These are phyloP conservation scores for Wickerhamomyces strasburgensis DNA, from an alignment of 805 yeast species.

Conservation along the genomic window DNA sequence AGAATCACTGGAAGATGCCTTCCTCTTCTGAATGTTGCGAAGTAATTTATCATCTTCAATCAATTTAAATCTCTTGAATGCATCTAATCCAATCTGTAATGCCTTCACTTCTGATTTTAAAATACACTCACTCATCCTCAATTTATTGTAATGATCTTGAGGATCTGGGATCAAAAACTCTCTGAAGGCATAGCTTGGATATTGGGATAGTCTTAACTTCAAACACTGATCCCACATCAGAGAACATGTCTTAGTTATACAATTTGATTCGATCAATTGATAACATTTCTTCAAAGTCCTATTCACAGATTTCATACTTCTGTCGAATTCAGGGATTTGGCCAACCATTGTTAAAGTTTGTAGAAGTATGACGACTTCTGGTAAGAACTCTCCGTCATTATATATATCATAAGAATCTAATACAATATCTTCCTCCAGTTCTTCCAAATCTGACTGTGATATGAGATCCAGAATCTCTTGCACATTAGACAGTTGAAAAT, in stretches of 20 bases:
- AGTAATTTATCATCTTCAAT: slow-evolving; percentile 58
- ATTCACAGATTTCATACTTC: slow-evolving; percentile 31
- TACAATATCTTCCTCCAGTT: slow-evolving; percentile 36
- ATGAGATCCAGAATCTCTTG: slow-evolving; percentile 29
- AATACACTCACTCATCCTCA: slow-evolving; percentile 50
- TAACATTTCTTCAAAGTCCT: slow-evolving; percentile 55
- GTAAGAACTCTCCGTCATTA: slow-evolving; percentile 47
- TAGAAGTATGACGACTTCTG: slow-evolving; percentile 52
- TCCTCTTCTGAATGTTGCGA: slow-evolving; percentile 54
- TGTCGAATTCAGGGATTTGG: slow-evolving; percentile 18
- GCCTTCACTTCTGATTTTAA: slow-evolving; percentile 52
- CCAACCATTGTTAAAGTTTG: slow-evolving; percentile 44
- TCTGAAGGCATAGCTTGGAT: slow-evolving; percentile 38
- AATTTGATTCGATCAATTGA: slow-evolving; percentile 47
- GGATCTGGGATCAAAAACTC: slow-evolving; percentile 19
- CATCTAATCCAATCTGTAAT: slow-evolving; percentile 34
- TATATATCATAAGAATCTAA: slow-evolving; percentile 62
- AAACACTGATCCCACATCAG: slow-evolving; percentile 26
- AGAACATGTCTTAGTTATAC: slow-evolving; percentile 36
- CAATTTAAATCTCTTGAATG: slow-evolving; percentile 31
- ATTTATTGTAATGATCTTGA: slow-evolving; percentile 15
- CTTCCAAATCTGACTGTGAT: slow-evolving; percentile 28
- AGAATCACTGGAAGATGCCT: slow-evolving; percentile 24
- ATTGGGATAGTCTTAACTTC: slow-evolving; percentile 34
- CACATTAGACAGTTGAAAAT: slow-evolving; percentile 29